These are phyloP conservation scores for Vitis cinerea DNA, from an alignment of 164 flowering plant species.

Conservation along the genomic window DNA sequence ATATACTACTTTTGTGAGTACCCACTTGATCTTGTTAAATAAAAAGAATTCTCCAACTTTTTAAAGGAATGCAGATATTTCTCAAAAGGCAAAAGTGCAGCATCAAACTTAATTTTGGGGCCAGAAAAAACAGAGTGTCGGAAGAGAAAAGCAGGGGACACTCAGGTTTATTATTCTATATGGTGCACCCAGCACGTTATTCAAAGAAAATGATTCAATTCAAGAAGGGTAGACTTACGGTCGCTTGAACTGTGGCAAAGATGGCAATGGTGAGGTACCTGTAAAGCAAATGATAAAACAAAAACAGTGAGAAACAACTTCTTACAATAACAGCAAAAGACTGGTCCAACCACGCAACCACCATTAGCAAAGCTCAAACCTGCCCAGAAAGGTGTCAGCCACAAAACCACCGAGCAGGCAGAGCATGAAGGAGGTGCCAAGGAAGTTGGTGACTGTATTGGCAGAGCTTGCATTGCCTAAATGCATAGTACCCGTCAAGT, in stretches of 20 bases:
- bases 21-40: no score
- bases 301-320: not conserved
- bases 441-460: constrained; percentile 83
- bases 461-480: constrained; percentile 80
- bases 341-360: no score
- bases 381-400: constrained; percentile 90
- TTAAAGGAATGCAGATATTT: no score
- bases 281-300: constrained; percentile 6
- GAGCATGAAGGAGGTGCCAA: constrained; percentile 93
- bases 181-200: not conserved
- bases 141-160: no score
- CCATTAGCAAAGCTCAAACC: constrained; percentile 24
- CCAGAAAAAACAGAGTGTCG: no score
- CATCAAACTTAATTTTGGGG: no score
- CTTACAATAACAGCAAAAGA: not conserved
- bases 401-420: constrained; percentile 87
- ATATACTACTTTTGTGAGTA: no score
- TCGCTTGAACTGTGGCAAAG: constrained; percentile 79
- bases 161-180: no score
- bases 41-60: no score
- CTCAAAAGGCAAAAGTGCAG: no score
- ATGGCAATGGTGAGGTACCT: constrained; percentile 87
- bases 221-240: constrained; percentile 32
- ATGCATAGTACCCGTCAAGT: constrained; percentile 86
- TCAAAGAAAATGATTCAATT: not conserved